phyloP scores from a whole-genome alignment of 1,139 yeast species.

The Suhomyces guaymorum region DNA sequence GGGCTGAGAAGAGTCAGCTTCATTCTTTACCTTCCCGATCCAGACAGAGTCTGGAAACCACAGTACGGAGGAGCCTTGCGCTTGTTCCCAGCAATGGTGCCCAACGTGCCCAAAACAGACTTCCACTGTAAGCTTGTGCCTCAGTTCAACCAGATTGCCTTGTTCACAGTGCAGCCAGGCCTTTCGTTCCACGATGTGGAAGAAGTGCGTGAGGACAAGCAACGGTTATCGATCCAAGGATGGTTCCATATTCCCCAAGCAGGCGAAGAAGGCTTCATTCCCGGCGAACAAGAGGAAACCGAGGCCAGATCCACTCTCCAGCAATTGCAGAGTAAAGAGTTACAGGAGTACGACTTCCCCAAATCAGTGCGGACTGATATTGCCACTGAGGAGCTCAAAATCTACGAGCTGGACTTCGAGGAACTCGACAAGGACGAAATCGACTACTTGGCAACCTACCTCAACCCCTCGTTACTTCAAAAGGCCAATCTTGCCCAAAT shows the following conservation, averaged over 20 bases:
- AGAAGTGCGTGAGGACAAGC: conserved; percentile 88
- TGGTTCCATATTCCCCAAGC: conserved; percentile 98
- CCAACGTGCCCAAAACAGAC: conserved; percentile 88
- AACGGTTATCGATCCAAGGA: conserved; percentile 90
- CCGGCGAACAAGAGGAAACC: conserved; percentile 76
- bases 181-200: conserved; percentile 96
- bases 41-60: conserved; percentile 82
- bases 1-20: conserved; percentile 93
- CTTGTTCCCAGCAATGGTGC: conserved; percentile 80
- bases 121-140: conserved; percentile 72
- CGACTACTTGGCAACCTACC: conserved; percentile 48
- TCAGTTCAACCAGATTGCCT: conserved; percentile 93
- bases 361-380: conserved; percentile 46
- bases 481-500: conserved; percentile 43
- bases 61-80: conserved; percentile 92
- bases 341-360: conserved; percentile 83
- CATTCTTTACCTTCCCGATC: conserved; percentile 89
- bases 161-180: conserved; percentile 95
- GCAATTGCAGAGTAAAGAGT: conserved; percentile 73
- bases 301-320: conserved; percentile 79
- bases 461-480: conserved; percentile 59
- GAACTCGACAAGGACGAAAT: conserved; percentile 38
- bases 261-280: conserved; percentile 83
- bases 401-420: conserved; percentile 22
- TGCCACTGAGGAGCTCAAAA: conserved; percentile 27